Base-by-base conservation (phyloP, 371 early-diverging fungal species). In the Dichotomocladium elegans region DNA sequence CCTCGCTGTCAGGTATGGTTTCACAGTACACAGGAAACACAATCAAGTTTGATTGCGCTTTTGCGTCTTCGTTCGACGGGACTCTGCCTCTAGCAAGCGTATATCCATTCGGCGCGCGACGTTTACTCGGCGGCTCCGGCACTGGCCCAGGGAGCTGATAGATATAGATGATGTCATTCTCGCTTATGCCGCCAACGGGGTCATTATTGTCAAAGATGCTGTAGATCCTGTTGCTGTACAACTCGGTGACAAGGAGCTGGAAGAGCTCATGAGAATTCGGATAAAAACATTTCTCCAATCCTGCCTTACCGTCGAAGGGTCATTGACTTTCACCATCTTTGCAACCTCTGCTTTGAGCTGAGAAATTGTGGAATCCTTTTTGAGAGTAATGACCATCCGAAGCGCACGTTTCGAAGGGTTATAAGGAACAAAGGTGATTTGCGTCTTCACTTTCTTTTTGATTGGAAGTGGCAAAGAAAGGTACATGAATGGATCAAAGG, bases 401-500 rank as follows among this genome's bases (percentile, higher is more conserved):
- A 61, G 51, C 1, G 70, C 44, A n/a, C 58, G 51, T 10, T 69
- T 37, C 3, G 73, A 66, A 1, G 80, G 74, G 28, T 77, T 70
- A 40, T 80, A 80, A 1, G 85, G 82, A 1, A 87, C 77, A 62
- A 74, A 85, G 0, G 68, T 60, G 19, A 87, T 41, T 11, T 58
- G 63, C n/a, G 75, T 69, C 12, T 68, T 61, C 55, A 54, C 64
- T 43, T 72, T 70, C 55, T 80, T 81, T 47, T 67, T 64, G 24
- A 80, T 71, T 0, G 85, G 87, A n/a, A 86, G 53, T 6, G 86
- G 85, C 35, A 85, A 50, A 15, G 82, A 81, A n/a, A 85, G 58
- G 51, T 79, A 82, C 83, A 82, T 82, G 64, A 84, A 86, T 0
- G 88, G 88, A 50, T 91, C 91, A 59, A 84, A 86, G 3, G 83